phyloP scores from a whole-genome alignment of 108 stramenopile species.

The Cylindrotheca fusiformis region DNA sequence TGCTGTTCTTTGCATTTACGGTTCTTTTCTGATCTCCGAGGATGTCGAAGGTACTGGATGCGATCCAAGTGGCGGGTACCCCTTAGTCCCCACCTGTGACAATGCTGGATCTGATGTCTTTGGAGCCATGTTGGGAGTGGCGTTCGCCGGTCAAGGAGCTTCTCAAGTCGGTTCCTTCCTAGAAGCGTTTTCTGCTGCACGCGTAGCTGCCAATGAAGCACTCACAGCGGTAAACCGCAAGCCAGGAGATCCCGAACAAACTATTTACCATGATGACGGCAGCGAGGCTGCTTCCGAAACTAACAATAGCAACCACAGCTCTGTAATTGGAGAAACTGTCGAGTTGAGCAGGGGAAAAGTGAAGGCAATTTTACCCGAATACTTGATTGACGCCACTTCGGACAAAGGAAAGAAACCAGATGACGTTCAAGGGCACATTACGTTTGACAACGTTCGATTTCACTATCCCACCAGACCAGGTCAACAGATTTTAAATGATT shows the following conservation, averaged over 20 bases:
- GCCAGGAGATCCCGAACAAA: too few species aligned
- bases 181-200: conserved; percentile 59
- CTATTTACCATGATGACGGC: too few species aligned
- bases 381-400: conserved; percentile 46
- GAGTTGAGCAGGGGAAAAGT: neutral
- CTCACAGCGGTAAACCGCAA: conserved; percentile 53
- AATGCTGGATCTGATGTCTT: conserved; percentile 57
- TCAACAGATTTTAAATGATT: conserved; percentile 24
- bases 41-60: conserved; percentile 38
- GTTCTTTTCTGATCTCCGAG: conserved; percentile 29
- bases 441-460: conserved; percentile 74
- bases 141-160: conserved; percentile 66
- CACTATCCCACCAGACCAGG: conserved; percentile 83
- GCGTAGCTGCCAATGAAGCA: conserved; percentile 49
- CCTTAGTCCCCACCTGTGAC: conserved; percentile 32
- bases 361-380: conserved; percentile 1
- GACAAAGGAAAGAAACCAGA: conserved; percentile 36
- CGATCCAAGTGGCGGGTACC: conserved; percentile 53
- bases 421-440: conserved; percentile 40
- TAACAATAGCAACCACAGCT: neutral
- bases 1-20: conserved; percentile 59
- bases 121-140: conserved; percentile 69
- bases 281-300: neutral
- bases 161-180: conserved; percentile 53
- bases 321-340: conserved; percentile 1